Evolutionary conservation across 148 eudicot species (phyloP).

Genomic region (Fagopyrum esculentum): DNA sequence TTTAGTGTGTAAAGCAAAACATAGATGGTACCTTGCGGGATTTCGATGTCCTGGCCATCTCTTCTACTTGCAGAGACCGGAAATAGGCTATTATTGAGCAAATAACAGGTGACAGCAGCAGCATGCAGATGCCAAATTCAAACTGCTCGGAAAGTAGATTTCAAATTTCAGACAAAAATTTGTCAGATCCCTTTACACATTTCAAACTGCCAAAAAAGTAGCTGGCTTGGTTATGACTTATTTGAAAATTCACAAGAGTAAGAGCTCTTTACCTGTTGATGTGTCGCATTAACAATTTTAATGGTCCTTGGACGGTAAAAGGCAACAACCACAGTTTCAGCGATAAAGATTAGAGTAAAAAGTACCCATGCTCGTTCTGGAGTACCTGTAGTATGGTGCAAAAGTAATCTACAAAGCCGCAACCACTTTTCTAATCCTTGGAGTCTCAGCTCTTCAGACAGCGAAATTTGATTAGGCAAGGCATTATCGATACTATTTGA

Average conservation of each 20-base stretch:
- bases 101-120: slow-evolving; percentile 83
- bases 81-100: slow-evolving; percentile 94
- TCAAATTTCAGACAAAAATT: not conserved
- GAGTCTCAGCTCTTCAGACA: slow-evolving; percentile 93
- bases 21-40: slow-evolving; percentile 67
- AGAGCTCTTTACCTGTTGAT: slow-evolving; percentile 66
- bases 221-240: not conserved
- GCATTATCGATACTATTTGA: slow-evolving; percentile 63
- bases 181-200: not conserved
- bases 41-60: slow-evolving; percentile 70
- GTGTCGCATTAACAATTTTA: slow-evolving; percentile 50
- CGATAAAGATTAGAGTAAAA: slow-evolving; percentile 70
- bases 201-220: not conserved
- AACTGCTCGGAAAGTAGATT: slow-evolving; percentile 31
- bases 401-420: slow-evolving; percentile 57
- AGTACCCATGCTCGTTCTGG: slow-evolving; percentile 96
- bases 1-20: no score
- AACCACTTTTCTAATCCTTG: slow-evolving; percentile 93
- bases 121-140: slow-evolving; percentile 91
- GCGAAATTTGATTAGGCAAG: slow-evolving; percentile 73
- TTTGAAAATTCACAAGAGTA: not conserved
- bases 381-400: slow-evolving; percentile 77
- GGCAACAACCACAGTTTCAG: slow-evolving; percentile 81
- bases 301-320: slow-evolving; percentile 71
- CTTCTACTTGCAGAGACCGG: slow-evolving; percentile 84